Conservation (phyloP, 305 asterid species). For the Coffea humblotiana region DNA sequence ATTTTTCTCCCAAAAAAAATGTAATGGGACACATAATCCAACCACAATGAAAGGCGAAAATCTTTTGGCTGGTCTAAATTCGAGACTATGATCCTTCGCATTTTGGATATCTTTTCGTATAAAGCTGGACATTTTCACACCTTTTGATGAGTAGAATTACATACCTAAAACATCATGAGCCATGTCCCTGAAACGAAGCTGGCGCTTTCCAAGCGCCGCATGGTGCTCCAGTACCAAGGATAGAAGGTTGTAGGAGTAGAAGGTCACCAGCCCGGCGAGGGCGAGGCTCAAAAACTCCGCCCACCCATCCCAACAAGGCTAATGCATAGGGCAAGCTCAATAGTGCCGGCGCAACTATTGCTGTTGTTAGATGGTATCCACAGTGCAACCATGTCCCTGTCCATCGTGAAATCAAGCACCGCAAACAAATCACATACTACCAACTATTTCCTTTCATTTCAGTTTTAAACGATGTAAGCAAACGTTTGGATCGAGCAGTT, state of each 20-base stretch:
- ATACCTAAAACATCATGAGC: slow-evolving; percentile 69
- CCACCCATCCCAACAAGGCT: slow-evolving; percentile 57
- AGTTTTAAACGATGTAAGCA: too few species aligned
- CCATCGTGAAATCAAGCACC: not conserved
- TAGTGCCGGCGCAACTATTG: slow-evolving; percentile 67
- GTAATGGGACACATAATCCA: too few species aligned
- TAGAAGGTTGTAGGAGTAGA: slow-evolving; percentile 58
- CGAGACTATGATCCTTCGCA: too few species aligned
- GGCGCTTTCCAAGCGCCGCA: slow-evolving; percentile 57
- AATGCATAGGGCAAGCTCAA: slow-evolving; percentile 61
- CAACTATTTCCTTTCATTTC: too few species aligned
- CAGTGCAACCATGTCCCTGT: slow-evolving; percentile 71
- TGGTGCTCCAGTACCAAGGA: slow-evolving; percentile 62
- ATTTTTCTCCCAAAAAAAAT: too few species aligned
- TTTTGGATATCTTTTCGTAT: not conserved
- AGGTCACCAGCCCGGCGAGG: slow-evolving; percentile 47
- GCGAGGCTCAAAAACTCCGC: slow-evolving; percentile 53
- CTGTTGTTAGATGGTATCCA: slow-evolving; percentile 69
- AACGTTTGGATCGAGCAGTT: too few species aligned
- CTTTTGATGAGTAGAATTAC: too few species aligned
- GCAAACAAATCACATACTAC: too few species aligned
- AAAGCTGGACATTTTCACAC: too few species aligned
- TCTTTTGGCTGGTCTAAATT: too few species aligned
- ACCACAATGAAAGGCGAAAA: too few species aligned
- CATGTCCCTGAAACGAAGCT: slow-evolving; percentile 68